These are phyloP conservation scores for Furcasterigmium furcatum DNA, from an alignment of 2,329 filamentous ascomycete species.

Conservation along the genomic window DNA sequence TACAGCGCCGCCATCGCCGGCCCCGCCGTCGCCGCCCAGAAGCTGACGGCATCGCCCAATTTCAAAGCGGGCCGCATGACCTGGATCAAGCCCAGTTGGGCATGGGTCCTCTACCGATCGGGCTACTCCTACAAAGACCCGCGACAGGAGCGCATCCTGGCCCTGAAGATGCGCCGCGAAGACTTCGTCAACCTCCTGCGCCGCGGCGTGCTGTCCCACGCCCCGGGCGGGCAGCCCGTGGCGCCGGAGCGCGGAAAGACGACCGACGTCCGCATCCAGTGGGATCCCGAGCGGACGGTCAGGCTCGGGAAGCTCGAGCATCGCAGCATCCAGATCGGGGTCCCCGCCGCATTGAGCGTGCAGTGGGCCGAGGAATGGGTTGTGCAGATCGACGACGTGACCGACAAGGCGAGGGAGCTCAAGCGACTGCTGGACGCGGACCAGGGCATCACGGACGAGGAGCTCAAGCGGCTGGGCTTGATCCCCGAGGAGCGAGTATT, in stretches of 20 bases:
- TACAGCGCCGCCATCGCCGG: slow-evolving; percentile 51
- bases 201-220: slow-evolving; percentile 25
- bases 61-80: slow-evolving; percentile 58
- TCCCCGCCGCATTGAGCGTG: slow-evolving; percentile 41
- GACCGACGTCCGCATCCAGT: slow-evolving; percentile 53
- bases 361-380: slow-evolving; percentile 50
- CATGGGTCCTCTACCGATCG: slow-evolving; percentile 62
- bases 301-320: slow-evolving; percentile 40
- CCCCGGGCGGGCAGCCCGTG: background rate
- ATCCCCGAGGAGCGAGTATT: slow-evolving; percentile 42
- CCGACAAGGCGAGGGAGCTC: slow-evolving; percentile 44
- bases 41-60: slow-evolving; percentile 46
- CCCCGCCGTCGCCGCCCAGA: slow-evolving; percentile 47
- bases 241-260: slow-evolving; percentile 8
- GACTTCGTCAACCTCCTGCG: slow-evolving; percentile 46
- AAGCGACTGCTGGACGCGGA: slow-evolving; percentile 40
- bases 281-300: slow-evolving; percentile 58
- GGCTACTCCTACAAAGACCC: slow-evolving; percentile 57
- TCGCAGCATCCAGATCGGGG: slow-evolving; percentile 60
- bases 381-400: slow-evolving; percentile 55
- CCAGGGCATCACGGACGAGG: slow-evolving; percentile 24
- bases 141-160: slow-evolving; percentile 53
- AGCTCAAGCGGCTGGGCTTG: slow-evolving; percentile 32
- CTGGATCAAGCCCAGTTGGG: slow-evolving; percentile 63
- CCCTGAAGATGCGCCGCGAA: slow-evolving; percentile 49